Conservation (phyloP, 495 filamentous ascomycete species). For the Pyrenopolyporus hunteri region DNA sequence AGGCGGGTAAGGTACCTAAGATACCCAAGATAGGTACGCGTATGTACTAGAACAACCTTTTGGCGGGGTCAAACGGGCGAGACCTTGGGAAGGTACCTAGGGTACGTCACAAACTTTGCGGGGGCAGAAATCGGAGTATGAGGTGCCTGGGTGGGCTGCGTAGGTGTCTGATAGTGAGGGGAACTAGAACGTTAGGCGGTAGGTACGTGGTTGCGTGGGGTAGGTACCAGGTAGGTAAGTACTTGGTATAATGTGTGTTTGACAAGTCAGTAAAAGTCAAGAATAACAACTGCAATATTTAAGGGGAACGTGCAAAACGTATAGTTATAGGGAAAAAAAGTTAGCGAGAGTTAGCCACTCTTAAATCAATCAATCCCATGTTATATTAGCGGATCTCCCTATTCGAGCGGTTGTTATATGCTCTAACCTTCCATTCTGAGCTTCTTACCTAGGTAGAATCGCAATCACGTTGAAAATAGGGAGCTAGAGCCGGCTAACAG, state of each 20-base stretch:
- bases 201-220: too few species aligned
- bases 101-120: constrained; percentile 12
- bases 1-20: neutral
- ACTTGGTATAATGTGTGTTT: too few species aligned
- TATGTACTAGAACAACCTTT: too few species aligned
- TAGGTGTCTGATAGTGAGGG: too few species aligned
- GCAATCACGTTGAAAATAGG: neutral
- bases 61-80: neutral
- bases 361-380: too few species aligned
- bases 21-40: constrained; percentile 4
- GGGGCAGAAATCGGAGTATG: neutral
- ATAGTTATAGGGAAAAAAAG: too few species aligned
- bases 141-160: neutral
- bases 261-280: too few species aligned
- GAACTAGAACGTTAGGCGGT: neutral
- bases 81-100: neutral
- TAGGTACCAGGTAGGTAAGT: too few species aligned
- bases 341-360: too few species aligned
- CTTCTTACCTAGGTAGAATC: constrained; percentile 18
- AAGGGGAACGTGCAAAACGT: too few species aligned
- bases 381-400: constrained; percentile 17
- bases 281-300: too few species aligned
- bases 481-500: constrained; percentile 6
- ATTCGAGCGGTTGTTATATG: neutral
- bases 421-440: neutral